Evolutionary conservation across 306 rosid genomes (phyloP), one percentile per base, ranked within the genome.

Genomic region (Calophaca sinica): DNA sequence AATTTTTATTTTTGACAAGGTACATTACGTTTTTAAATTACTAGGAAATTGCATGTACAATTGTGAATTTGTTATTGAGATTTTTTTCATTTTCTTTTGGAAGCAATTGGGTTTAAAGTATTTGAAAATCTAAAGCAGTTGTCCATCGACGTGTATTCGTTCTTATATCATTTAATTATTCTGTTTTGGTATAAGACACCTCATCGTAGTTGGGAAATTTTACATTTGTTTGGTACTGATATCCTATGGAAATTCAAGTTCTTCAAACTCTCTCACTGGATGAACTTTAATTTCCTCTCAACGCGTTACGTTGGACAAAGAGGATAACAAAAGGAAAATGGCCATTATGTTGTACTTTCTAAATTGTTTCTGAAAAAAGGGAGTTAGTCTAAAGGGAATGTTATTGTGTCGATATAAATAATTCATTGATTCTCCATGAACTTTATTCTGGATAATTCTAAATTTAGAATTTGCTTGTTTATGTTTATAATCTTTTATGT

Each of bases 401-500:
- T 58, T 8, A 44, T 58, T 7, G 50, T 62, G 28, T 28, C 7
- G 3, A 67, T 33, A 50, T 28, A 14, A 10, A 35, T 9, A 50
- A 35, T 61, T 35, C 28, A 48, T n/a, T 33, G 12, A 61, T 68
- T 59, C 29, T 53, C 53, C 3, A 20, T 53, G 46, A 44, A 11
- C 36, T 53, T 63, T 72, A 57, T 65, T 42, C 38, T 41, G 13
- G 49, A 65, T n/a, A n/a, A n/a, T n/a, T n/a, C n/a, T n/a, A n/a
- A n/a, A n/a, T n/a, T n/a, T n/a, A n/a, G n/a, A n/a, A n/a, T n/a
- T n/a, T n/a, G n/a, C n/a, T n/a, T n/a, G n/a, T n/a, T n/a, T n/a
- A n/a, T n/a, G n/a, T n/a, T n/a, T n/a, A n/a, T n/a, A n/a, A n/a
- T n/a, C n/a, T n/a, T n/a, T n/a, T n/a, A n/a, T n/a, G n/a, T n/a